Evolutionary conservation across 371 early-diverging fungal species (phyloP).

Genomic region (Rhizopus arrhizus): DNA sequence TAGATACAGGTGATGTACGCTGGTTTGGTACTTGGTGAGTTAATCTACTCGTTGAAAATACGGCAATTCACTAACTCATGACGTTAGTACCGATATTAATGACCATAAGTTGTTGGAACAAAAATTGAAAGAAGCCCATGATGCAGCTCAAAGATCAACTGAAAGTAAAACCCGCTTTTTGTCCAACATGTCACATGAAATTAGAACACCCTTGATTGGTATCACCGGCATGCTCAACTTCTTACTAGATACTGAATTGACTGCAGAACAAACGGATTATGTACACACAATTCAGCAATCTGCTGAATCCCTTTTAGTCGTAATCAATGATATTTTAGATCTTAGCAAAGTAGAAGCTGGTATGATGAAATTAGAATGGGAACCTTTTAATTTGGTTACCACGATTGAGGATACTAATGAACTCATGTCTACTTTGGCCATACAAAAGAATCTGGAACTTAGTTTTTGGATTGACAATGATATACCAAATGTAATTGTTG

Average conservation of each 20-base stretch:
- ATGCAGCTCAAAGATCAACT: slow-evolving; percentile 68
- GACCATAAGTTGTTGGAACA: slow-evolving; percentile 66
- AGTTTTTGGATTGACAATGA: slow-evolving; percentile 64
- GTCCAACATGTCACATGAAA: slow-evolving; percentile 73
- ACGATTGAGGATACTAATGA: slow-evolving; percentile 70
- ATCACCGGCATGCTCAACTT: slow-evolving; percentile 71
- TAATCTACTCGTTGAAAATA: background rate
- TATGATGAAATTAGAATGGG: slow-evolving; percentile 71
- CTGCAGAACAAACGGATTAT: slow-evolving; percentile 66
- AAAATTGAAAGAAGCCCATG: slow-evolving; percentile 67
- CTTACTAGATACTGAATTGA: slow-evolving; percentile 63
- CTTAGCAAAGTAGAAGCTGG: slow-evolving; percentile 73
- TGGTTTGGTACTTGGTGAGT: slow-evolving; percentile 71
- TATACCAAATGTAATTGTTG: slow-evolving; percentile 61
- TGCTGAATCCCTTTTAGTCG: slow-evolving; percentile 62
- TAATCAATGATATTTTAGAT: slow-evolving; percentile 73
- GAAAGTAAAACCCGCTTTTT: slow-evolving; percentile 72
- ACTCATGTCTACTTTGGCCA: slow-evolving; percentile 60
- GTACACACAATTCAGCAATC: slow-evolving; percentile 68
- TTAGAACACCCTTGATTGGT: slow-evolving; percentile 68
- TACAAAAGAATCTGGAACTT: slow-evolving; percentile 64
- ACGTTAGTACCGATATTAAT: slow-evolving; percentile 61
- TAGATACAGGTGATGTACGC: slow-evolving; percentile 57
- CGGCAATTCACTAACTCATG: background rate
- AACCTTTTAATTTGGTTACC: slow-evolving; percentile 59